A percentile compares a stretch with the other conserved stretches of the same genome.
These are phyloP conservation scores for Curvularia eragrostidis DNA, from an alignment of 2,329 filamentous ascomycete genomes.

Conservation along the genomic window DNA sequence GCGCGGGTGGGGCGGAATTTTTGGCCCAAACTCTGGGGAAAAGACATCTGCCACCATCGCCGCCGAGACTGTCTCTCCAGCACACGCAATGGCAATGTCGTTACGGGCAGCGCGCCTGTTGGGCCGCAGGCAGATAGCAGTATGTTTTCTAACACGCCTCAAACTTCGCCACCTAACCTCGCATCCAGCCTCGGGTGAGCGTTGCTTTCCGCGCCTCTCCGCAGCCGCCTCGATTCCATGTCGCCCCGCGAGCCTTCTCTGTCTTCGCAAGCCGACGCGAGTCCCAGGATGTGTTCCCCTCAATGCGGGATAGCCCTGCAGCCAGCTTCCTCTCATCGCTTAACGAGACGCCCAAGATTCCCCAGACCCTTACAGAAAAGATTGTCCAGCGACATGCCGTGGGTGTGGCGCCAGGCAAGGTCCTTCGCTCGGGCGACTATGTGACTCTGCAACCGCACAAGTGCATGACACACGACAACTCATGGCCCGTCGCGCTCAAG, in stretches of 20 bases:
- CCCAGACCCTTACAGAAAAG: slow-evolving; percentile 90
- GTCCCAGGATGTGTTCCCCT: slow-evolving; percentile 60
- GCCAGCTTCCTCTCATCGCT: slow-evolving; percentile 78
- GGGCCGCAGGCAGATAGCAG: slow-evolving; percentile 39
- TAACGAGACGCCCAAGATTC: slow-evolving; percentile 53
- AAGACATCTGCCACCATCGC: slow-evolving; percentile 29
- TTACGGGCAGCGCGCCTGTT: slow-evolving; percentile 45
- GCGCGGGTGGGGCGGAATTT: slow-evolving; percentile 31
- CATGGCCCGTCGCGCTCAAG: slow-evolving; percentile 76
- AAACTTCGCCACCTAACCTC: slow-evolving; percentile 21
- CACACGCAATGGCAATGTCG: slow-evolving; percentile 47
- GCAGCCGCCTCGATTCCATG: slow-evolving; percentile 30
- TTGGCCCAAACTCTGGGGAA: slow-evolving; percentile 27
- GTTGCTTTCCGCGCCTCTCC: slow-evolving; percentile 36
- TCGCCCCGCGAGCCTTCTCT: slow-evolving; percentile 37
- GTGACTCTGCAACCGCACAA: slow-evolving; percentile 74
- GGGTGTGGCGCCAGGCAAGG: slow-evolving; percentile 76
- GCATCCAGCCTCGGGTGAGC: slow-evolving; percentile 34
- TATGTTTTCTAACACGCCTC: slow-evolving; percentile 22
- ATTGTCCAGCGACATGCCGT: slow-evolving; percentile 84
- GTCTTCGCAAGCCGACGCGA: slow-evolving; percentile 33
- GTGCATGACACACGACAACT: slow-evolving; percentile 89
- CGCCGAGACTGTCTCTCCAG: slow-evolving; percentile 28
- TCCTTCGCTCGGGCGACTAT: slow-evolving; percentile 82
- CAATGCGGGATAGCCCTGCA: slow-evolving; percentile 65